Conservation (phyloP, 2,329 filamentous ascomycete species). For the Paraphaeosphaeria minitans region DNA sequence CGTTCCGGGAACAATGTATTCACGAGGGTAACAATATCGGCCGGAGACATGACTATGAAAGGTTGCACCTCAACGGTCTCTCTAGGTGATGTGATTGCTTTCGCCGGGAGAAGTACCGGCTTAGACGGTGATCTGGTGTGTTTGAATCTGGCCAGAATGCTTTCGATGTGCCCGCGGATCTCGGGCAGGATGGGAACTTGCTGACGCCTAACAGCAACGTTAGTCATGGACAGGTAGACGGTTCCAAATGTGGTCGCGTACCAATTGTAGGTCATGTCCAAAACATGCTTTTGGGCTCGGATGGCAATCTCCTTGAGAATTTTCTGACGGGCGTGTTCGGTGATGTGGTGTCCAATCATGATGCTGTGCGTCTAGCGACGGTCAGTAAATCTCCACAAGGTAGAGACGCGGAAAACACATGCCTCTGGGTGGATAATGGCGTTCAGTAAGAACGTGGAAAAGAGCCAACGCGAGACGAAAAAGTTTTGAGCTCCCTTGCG, state of each 20-base stretch:
- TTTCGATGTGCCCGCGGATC: slow-evolving; percentile 72
- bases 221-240: slow-evolving; percentile 24
- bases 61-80: slow-evolving; percentile 80
- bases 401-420: slow-evolving; percentile 28
- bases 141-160: slow-evolving; percentile 68
- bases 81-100: slow-evolving; percentile 72
- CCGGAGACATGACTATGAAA: slow-evolving; percentile 78
- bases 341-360: slow-evolving; percentile 89
- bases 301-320: slow-evolving; percentile 75
- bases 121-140: slow-evolving; percentile 50
- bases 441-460: slow-evolving; percentile 82
- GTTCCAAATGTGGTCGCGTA: slow-evolving; percentile 51
- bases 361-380: slow-evolving; percentile 59
- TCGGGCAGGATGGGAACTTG: slow-evolving; percentile 66
- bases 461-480: slow-evolving; percentile 89
- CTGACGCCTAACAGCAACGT: slow-evolving; percentile 54
- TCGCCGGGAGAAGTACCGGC: slow-evolving; percentile 70
- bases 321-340: slow-evolving; percentile 83
- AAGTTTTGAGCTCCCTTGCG: slow-evolving; percentile 76
- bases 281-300: slow-evolving; percentile 77
- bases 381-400: slow-evolving; percentile 39
- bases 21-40: slow-evolving; percentile 79
- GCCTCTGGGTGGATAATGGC: slow-evolving; percentile 89
- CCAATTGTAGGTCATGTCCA: slow-evolving; percentile 74
- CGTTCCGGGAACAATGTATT: slow-evolving; percentile 83